Base-by-base conservation (phyloP, 2,329 filamentous ascomycete species). In the Ceratocystis variospora region DNA sequence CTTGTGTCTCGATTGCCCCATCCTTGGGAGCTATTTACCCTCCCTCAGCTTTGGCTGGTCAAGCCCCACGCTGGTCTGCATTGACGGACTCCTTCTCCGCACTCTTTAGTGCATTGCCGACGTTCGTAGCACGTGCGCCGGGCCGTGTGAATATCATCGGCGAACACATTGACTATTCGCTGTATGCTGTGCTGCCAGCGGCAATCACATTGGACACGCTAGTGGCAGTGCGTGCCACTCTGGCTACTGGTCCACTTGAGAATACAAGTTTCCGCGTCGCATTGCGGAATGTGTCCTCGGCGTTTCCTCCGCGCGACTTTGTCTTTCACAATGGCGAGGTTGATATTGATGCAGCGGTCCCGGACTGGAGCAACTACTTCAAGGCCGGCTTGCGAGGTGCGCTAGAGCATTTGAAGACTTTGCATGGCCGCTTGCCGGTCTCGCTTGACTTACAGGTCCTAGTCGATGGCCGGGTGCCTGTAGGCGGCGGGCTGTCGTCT, bases 301-400 rank as follows among this genome's bases (percentile, higher is more conserved):
- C 89, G 69, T 99, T 96, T 74, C 82, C 88, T 1, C 76, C 85
- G 1, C 83, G 84, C 70, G 84, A 89, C 71, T 95, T 96, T 73
- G 81, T 85, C 59, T 81, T 96, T 7, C 83, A 88, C 1, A 5
- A 25, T 22, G 63, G 41, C 7, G 67, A 41, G 33, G 81, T 93
- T n/a, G 83, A 87, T 25, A 96, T 99, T 71, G 91, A 97, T 75
- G 83, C 90, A 6, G 86, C 85, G 19, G 83, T 87, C 71, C 88
- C 95, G 70, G 91, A 96, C 77, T 99, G 94, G 94, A 89, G 90
- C 67, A 99, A 97, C 75, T 99, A 99, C 80, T 97, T 99, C 83
- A 95, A 94, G 78, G 89, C 90, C 65, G 94, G 94, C 0, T 79
- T 97, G 62, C 80, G 84, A 45, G 94, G 92, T 37, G 93, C 93